A percentile compares a stretch with the other conserved stretches of the same genome.
phyloP scores from a whole-genome alignment of 345 rosid genomes.

The Citrus unshiu region DNA sequence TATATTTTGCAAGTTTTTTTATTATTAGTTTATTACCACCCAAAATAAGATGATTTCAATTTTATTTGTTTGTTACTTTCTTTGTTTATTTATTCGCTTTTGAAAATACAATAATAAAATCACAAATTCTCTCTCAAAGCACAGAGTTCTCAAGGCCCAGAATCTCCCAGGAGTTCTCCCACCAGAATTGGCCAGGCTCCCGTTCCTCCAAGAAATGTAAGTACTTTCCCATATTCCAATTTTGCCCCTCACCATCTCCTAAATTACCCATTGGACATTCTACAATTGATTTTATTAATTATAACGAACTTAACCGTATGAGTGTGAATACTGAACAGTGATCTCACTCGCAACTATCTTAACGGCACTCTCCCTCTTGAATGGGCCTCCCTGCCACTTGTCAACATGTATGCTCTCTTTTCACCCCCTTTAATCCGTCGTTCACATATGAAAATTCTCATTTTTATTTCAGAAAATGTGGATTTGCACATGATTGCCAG shows the following conservation, averaged over 20 bases:
- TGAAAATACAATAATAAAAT: not conserved
- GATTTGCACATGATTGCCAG: not conserved
- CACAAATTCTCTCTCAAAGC: not conserved
- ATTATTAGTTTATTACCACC: too few species aligned
- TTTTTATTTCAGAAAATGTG: not conserved
- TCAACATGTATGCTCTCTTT: constrained; percentile 20
- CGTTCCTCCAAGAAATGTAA: constrained; percentile 44
- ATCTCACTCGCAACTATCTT: constrained; percentile 47
- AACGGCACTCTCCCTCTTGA: constrained; percentile 46
- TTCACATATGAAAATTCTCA: too few species aligned
- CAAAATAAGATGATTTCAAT: not conserved
- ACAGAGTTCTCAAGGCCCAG: constrained; percentile 45
- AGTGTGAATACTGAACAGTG: constrained; percentile 35
- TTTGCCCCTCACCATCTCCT: not conserved
- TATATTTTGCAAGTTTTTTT: too few species aligned
- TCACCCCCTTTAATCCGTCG: too few species aligned
- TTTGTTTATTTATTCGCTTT: not conserved
- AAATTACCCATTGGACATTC: not conserved
- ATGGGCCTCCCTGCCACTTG: constrained; percentile 42
- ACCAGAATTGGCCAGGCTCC: constrained; percentile 33
- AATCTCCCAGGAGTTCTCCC: constrained; percentile 48
- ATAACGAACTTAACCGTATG: constrained; percentile 1
- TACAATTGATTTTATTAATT: not conserved
- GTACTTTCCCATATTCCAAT: not conserved
- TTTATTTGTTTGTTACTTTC: not conserved